Evolutionary conservation across 176 grass and related monocot genomes (phyloP), one percentile per base, ranked within the genome.

Genomic region (Phoenix roebelenii): DNA sequence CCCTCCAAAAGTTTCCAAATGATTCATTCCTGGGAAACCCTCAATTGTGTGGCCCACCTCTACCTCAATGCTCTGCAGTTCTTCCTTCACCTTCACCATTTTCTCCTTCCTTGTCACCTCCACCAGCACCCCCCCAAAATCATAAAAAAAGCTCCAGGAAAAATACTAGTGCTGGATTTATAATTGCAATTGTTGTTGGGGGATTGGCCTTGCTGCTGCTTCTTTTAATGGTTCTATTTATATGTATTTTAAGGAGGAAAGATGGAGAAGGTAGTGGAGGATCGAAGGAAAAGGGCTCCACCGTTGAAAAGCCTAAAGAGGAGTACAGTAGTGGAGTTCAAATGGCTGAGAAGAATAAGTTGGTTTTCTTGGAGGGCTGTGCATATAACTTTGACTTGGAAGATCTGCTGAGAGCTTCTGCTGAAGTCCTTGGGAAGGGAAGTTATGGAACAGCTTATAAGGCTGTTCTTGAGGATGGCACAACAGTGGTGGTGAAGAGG

Each of bases 381-480:
- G 85, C 74, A 55, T 92, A 93, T 68, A 89, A 82, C 72, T 98
- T 93, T 68, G 84, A 98, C 77, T 70, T 98, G 77, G 94, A 98
- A 71, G 94, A 98, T 69, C 61, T 98, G 30, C 69, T 98, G 57
- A 87, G 79, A 66, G 88, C 94, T 68, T 98, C 94, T 59, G 94
- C 94, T 3, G 88, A 98, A 71, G 94, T 98, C 23, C 83, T 98
- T 54, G 94, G 94, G 1, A 98, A 98, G 51, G 94, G 94, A 50
- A 98, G 88, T 58, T 91, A 89, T 26, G 88, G 88, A 16, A 98
- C 94, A 66, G 94, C 87, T 52, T 98, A 98, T 59, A 92, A 80
- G 66, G 94, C 88, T 54, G 55, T 91, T 74, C 79, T 98, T 22
- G 94, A 98, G 71, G 88, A 98, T 76, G 68, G 85, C 58, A 80